Evolutionary conservation across 2,329 filamentous ascomycete genomes (phyloP), one percentile per base, ranked within the genome.

Genomic region (Fusarium heterosporum): DNA sequence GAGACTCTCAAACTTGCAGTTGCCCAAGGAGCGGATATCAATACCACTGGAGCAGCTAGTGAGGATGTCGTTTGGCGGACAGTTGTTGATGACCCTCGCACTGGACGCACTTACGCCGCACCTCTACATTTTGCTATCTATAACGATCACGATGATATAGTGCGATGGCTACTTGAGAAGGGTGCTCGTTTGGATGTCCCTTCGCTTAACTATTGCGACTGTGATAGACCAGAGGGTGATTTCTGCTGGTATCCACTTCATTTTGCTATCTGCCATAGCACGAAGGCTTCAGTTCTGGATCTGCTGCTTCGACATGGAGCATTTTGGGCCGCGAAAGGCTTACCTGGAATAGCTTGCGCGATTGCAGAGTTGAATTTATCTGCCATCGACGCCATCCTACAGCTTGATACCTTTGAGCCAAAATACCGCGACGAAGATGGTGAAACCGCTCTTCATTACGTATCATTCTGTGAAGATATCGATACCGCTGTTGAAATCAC

Each of bases 121-220:
- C 59, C 55, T n/a, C 34, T 62, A 16, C 59, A 62, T 26, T 11
- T 49, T 14, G 55, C 59, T 7, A 22, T 45, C 16, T 8, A 14
- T n/a, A 13, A 36, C 4, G n/a, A 32, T 7, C 32, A 54, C 13
- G 43, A 52, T 8, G 42, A 62, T n/a, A 32, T 62, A n/a, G 55
- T 50, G 9, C n/a, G 12, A 9, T 60, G 43, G 55, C 55, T 62
- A n/a, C 39, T 60, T 16, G 55, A 60, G n/a, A 41, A 46, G n/a
- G 55, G 48, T n/a, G 55, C 48, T 26, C 39, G 29, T 2, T 8
- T 62, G 11, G 16, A 60, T 6, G 10, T 26, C 13, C 43, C 43
- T 16, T 32, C 59, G 14, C 4, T 9, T 7, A 8, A 4, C 5
- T 19, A 49, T 9, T 62, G 59, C 34, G 3, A 3, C 9, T 56